phyloP scores from a whole-genome alignment of 208 protist genomes.

The Lotmaria passim region DNA sequence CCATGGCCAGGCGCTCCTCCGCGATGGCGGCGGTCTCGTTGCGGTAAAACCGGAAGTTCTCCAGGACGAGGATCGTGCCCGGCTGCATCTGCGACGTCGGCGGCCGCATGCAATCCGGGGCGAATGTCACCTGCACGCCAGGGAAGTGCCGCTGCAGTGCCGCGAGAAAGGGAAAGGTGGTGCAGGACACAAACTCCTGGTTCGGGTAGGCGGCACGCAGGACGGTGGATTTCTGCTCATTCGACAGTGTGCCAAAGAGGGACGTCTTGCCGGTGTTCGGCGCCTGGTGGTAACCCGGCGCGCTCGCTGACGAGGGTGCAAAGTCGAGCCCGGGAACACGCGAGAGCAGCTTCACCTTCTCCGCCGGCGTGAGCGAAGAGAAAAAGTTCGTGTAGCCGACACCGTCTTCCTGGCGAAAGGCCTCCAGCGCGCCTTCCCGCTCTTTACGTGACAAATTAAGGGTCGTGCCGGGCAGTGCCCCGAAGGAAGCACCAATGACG shows the following conservation, averaged over 20 bases:
- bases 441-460: conserved; percentile 51
- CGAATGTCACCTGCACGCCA: conserved; percentile 59
- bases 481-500: conserved; percentile 68
- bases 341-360: conserved; percentile 65
- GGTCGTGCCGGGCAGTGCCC: conserved; percentile 47
- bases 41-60: conserved; percentile 85
- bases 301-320: conserved; percentile 10
- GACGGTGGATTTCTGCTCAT: conserved; percentile 49
- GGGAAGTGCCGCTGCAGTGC: conserved; percentile 54
- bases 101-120: conserved; percentile 57
- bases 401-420: conserved; percentile 61
- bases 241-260: conserved; percentile 57
- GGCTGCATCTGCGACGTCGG: conserved; percentile 42
- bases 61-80: conserved; percentile 69
- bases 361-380: conserved; percentile 36
- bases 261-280: conserved; percentile 59
- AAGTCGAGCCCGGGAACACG: conserved; percentile 38
- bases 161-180: conserved; percentile 61
- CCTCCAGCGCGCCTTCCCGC: conserved; percentile 62
- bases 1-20: conserved; percentile 63
- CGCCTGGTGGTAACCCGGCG: conserved; percentile 21
- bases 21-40: conserved; percentile 56
- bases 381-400: conserved; percentile 81
- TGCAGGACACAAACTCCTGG: conserved; percentile 48
- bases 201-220: conserved; percentile 49